Evolutionary conservation across 2,329 filamentous ascomycete species (phyloP).

Genomic region (Fusarium sacchari): DNA sequence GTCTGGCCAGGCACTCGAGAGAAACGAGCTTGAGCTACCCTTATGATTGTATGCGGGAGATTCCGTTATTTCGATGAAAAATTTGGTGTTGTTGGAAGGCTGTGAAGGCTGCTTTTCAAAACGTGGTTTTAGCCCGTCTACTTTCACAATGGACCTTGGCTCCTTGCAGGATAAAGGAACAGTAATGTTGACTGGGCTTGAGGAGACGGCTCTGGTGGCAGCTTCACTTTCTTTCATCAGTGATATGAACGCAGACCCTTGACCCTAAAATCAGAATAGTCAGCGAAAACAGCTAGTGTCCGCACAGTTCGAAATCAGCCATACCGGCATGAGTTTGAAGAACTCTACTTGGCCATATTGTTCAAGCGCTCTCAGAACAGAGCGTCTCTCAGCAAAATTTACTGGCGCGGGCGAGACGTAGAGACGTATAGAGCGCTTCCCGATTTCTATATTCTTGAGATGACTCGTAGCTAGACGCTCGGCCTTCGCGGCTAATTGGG

Average conservation of each 20-base stretch:
- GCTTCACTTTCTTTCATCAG: constrained; percentile 55
- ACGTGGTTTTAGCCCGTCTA: neutral
- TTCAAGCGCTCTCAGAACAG: constrained; percentile 63
- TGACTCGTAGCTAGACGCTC: neutral
- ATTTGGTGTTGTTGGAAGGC: constrained; percentile 46
- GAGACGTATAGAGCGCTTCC: constrained; percentile 53
- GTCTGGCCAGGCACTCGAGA: constrained; percentile 56
- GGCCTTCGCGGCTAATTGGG: neutral
- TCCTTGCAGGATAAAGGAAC: constrained; percentile 46
- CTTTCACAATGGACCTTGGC: constrained; percentile 43
- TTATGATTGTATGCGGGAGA: constrained; percentile 54
- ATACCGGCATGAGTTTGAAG: constrained; percentile 54
- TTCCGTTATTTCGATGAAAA: constrained; percentile 55
- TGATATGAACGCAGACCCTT: constrained; percentile 61
- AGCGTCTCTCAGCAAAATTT: constrained; percentile 65
- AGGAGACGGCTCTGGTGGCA: constrained; percentile 52
- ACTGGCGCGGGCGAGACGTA: constrained; percentile 62
- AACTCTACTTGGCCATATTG: constrained; percentile 60
- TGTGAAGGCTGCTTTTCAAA: neutral
- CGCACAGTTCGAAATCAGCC: neutral
- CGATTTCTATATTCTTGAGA: neutral
- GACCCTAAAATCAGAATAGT: constrained; percentile 49
- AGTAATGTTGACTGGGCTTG: constrained; percentile 60
- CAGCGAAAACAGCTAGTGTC: neutral
- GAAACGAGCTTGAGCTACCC: constrained; percentile 48